These are phyloP conservation scores for Tothia fuscella DNA, from an alignment of 2,329 filamentous ascomycete genomes.

Conservation along the genomic window DNA sequence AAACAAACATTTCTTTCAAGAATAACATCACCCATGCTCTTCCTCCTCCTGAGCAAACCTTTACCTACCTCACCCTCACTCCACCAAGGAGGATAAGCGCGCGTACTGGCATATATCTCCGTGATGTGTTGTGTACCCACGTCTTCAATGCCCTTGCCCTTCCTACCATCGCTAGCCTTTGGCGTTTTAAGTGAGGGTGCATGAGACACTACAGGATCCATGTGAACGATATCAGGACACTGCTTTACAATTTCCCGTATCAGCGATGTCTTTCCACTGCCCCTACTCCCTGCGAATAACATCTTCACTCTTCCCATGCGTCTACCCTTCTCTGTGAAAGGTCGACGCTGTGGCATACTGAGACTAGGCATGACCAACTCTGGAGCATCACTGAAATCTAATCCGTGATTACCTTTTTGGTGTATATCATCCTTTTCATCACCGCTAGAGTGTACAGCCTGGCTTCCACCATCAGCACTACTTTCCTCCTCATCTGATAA, in stretches of 20 bases:
- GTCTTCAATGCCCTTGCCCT: background rate
- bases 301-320: conserved; percentile 77
- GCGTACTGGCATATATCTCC: conserved; percentile 35
- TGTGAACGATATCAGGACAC: conserved; percentile 87
- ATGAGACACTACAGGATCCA: conserved; percentile 49
- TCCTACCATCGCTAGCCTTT: conserved; percentile 13
- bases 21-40: conserved; percentile 62
- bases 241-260: conserved; percentile 77
- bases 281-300: conserved; percentile 69
- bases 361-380: conserved; percentile 98
- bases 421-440: conserved; percentile 40
- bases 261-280: conserved; percentile 77
- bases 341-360: conserved; percentile 74
- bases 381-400: conserved; percentile 32
- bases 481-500: conserved; percentile 46
- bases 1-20: conserved; percentile 91
- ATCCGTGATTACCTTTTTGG: conserved; percentile 27
- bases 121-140: conserved; percentile 17
- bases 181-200: conserved; percentile 15
- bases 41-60: conserved; percentile 46
- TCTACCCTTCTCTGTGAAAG: conserved; percentile 81
- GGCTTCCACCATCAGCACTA: conserved; percentile 41
- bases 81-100: conserved; percentile 79
- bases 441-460: conserved; percentile 37
- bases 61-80: conserved; percentile 60